A percentile compares a stretch with the other conserved stretches of the same genome.
phyloP scores from a whole-genome alignment of 2,329 filamentous ascomycete species.

The Sporothrix dimorphospora region DNA sequence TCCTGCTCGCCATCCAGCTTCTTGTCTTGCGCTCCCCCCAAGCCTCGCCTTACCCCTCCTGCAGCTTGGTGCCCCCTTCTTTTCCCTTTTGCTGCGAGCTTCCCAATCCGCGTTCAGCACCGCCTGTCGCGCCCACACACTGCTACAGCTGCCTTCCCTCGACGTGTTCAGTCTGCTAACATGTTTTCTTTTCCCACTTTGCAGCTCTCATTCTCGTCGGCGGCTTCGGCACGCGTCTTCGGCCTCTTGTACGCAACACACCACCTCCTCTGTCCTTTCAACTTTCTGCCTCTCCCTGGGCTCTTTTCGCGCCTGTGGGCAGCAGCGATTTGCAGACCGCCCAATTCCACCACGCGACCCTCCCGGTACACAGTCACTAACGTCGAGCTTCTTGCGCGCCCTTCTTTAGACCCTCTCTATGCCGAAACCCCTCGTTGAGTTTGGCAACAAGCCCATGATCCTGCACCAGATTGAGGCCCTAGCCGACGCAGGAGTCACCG shows the following conservation, averaged over 20 bases:
- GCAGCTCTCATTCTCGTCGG: slow-evolving; percentile 97
- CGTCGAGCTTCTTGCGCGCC: slow-evolving; percentile 26
- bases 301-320: neutral
- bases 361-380: slow-evolving; percentile 21
- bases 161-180: slow-evolving; percentile 1
- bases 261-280: neutral
- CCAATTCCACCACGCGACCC: neutral
- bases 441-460: slow-evolving; percentile 99
- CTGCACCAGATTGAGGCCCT: slow-evolving; percentile 96
- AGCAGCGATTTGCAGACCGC: neutral
- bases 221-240: slow-evolving; percentile 96
- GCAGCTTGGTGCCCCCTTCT: neutral
- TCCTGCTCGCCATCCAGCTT: slow-evolving; percentile 13
- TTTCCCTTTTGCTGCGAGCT: neutral
- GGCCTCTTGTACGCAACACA: slow-evolving; percentile 77
- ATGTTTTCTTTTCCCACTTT: slow-evolving; percentile 64
- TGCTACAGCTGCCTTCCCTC: neutral
- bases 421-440: slow-evolving; percentile 96
- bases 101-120: neutral
- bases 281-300: slow-evolving; percentile 5
- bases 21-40: neutral
- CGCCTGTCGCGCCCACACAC: neutral
- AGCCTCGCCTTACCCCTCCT: slow-evolving; percentile 11
- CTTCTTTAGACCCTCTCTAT: slow-evolving; percentile 81
- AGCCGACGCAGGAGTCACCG: slow-evolving; percentile 89